A percentile compares a stretch with the other conserved stretches of the same genome.
Conservation (phyloP, 352 stramenopile genomes). For the Phytophthora pistaciae region DNA sequence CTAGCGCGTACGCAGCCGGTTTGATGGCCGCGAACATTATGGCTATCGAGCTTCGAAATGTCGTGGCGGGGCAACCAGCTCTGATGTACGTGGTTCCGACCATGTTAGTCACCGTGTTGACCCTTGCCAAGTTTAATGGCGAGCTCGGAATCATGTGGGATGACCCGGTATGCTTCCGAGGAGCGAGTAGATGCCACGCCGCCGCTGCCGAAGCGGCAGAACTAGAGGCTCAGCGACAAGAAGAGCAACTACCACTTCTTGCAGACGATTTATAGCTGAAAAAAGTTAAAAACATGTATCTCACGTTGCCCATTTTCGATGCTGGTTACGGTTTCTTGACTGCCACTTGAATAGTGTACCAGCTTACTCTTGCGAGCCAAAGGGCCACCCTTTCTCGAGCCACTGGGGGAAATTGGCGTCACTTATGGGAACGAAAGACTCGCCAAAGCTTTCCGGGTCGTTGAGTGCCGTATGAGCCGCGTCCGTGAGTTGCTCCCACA, state of each 20-base stretch:
- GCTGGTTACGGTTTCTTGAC: background rate
- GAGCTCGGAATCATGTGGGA: conserved; percentile 85
- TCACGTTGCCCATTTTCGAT: background rate
- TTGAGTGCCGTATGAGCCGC: background rate
- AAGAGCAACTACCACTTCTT: conserved; percentile 31
- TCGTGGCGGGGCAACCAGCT: conserved; percentile 92
- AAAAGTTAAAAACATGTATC: background rate
- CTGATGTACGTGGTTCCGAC: conserved; percentile 96
- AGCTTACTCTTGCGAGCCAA: background rate
- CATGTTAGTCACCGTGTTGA: conserved; percentile 78
- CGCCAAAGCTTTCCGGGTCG: background rate
- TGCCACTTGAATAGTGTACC: background rate
- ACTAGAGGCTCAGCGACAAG: conserved; percentile 23
- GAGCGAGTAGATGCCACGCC: conserved; percentile 20
- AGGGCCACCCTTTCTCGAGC: background rate
- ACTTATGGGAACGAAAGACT: background rate
- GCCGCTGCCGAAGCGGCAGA: conserved; percentile 20
- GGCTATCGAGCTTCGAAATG: conserved; percentile 91
- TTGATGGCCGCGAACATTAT: conserved; percentile 93
- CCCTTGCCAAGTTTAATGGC: conserved; percentile 58
- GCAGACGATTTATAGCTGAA: conserved; percentile 10
- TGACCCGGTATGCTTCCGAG: conserved; percentile 53
- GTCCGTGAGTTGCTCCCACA: background rate
- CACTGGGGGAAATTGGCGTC: background rate
- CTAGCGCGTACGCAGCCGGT: conserved; percentile 88